Percentiles rank a stretch among this genome's conserved stretches.
phyloP scores from a whole-genome alignment of 768 basidiomycete species.

The Suillus cothurnatus region DNA sequence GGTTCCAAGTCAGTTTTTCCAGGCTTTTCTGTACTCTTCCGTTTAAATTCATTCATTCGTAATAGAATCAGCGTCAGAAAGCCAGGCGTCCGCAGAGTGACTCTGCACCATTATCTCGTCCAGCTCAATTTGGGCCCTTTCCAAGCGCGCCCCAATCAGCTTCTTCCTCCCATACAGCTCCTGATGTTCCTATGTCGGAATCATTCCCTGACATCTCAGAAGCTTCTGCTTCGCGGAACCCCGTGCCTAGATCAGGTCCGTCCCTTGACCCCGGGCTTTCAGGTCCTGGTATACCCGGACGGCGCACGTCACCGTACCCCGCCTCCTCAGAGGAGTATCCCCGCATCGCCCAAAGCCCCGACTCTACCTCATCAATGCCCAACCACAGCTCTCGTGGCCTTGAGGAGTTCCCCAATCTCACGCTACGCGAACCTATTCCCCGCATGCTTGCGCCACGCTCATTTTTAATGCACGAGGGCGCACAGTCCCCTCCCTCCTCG shows the following conservation, averaged over 20 bases:
- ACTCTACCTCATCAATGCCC: constrained; percentile 5
- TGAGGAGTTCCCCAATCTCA: constrained; percentile 13
- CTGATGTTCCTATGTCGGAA: constrained; percentile 2
- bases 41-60: constrained; percentile 17
- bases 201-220: constrained; percentile 16
- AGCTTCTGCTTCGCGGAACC: constrained; percentile 17
- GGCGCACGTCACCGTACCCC: constrained; percentile 20
- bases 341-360: constrained; percentile 15
- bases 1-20: constrained; percentile 74
- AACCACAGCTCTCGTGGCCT: constrained; percentile 11
- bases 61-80: constrained; percentile 86
- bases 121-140: constrained; percentile 67
- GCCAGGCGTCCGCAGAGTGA: constrained; percentile 74
- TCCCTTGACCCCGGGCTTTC: constrained; percentile 44
- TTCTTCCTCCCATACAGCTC: constrained; percentile 23
- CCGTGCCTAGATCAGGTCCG: constrained; percentile 19
- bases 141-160: constrained; percentile 44
- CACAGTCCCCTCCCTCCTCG: constrained; percentile 28
- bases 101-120: constrained; percentile 51
- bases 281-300: constrained; percentile 58
- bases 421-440: constrained; percentile 16
- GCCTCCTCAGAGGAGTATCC: constrained; percentile 23
- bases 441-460: constrained; percentile 17
- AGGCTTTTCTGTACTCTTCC: constrained; percentile 3
- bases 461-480: constrained; percentile 15